Evolutionary conservation across 179 eudicot genomes (phyloP), one percentile per base, ranked within the genome.

Genomic region (Spergularia azorica): DNA sequence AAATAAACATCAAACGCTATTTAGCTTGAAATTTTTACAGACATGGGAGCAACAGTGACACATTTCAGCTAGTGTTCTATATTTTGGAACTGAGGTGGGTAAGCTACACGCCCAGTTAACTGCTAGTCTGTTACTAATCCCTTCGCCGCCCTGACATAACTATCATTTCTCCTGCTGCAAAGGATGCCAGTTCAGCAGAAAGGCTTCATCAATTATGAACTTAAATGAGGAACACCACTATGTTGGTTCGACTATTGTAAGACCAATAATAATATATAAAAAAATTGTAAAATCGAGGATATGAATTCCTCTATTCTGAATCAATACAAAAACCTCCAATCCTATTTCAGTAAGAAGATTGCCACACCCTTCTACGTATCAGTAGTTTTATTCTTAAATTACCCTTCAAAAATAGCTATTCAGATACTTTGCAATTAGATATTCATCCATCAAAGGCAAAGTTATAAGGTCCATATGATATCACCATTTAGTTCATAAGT

Each of bases 1-100:
- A 80, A 84, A 85, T 74, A 70, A 83, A 83, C 39, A 61, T 59
- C 78, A 83, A 76, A 12, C 67, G 50, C 56, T 55, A 16, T 32
- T 77, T 39, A 54, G 64, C 55, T 63, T 54, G 54, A 48, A 54
- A 55, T 36, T 32, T 8, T 26, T 26, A 63, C 2, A 71, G 39
- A 52, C 48, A 48, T 48, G 38, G 54, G 59, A 61, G 21, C 43
- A 64, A 58, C 32, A 59, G 6, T 2, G 15, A 66, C 59, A 58
- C 59, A 39, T 38, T 63, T 58, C 20, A 65, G 21, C 41, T 4
- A 56, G 32, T 14, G 13, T 32, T 51, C 41, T 61, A 0, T 0
- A 11, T 5, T 75, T 68, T 12, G 43, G 54, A 17, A 48, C 14
- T 50, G 38, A 32, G 12, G 21, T 7, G 12, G 50, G 68, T 13